Evolutionary conservation across 352 stramenopile species (phyloP).

Genomic region (Phytophthora sp.): DNA sequence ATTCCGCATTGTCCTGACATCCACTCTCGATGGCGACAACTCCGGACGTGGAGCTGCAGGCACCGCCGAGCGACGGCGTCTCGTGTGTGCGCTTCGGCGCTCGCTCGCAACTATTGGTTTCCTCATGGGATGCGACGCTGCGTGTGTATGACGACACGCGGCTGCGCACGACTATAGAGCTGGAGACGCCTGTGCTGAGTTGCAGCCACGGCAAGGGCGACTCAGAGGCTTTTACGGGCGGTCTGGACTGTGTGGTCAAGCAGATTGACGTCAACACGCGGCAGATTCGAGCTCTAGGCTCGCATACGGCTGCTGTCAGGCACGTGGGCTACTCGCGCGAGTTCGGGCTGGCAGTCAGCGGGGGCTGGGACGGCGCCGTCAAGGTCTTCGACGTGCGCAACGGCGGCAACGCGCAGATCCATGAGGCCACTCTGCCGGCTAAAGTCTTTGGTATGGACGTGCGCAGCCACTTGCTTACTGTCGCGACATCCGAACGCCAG

Average conservation of each 20-base stretch:
- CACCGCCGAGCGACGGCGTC: conserved; percentile 85
- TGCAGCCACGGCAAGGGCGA: conserved; percentile 71
- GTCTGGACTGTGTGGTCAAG: conserved; percentile 68
- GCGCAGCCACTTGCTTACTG: conserved; percentile 61
- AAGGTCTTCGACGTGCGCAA: conserved; percentile 77
- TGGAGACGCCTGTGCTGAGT: conserved; percentile 72
- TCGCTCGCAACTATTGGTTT: conserved; percentile 65
- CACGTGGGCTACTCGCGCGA: conserved; percentile 66
- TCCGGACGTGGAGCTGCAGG: conserved; percentile 58
- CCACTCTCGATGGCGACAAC: conserved; percentile 14
- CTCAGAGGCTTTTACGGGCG: conserved; percentile 72
- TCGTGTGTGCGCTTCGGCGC: conserved; percentile 81
- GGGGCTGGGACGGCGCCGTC: conserved; percentile 71
- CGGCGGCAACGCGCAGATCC: conserved; percentile 52
- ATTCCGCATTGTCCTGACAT: background rate
- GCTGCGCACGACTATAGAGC: conserved; percentile 65
- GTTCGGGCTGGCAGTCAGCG: conserved; percentile 60
- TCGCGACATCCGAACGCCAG: conserved; percentile 58
- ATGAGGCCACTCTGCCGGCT: conserved; percentile 46
- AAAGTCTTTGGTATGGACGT: conserved; percentile 81
- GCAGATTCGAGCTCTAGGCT: conserved; percentile 39
- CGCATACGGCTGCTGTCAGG: conserved; percentile 58
- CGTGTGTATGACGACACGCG: conserved; percentile 74
- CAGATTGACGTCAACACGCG: conserved; percentile 65
- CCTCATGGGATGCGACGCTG: conserved; percentile 79